Conservation (phyloP, 208 protist species). For the Polymyxa betae region DNA sequence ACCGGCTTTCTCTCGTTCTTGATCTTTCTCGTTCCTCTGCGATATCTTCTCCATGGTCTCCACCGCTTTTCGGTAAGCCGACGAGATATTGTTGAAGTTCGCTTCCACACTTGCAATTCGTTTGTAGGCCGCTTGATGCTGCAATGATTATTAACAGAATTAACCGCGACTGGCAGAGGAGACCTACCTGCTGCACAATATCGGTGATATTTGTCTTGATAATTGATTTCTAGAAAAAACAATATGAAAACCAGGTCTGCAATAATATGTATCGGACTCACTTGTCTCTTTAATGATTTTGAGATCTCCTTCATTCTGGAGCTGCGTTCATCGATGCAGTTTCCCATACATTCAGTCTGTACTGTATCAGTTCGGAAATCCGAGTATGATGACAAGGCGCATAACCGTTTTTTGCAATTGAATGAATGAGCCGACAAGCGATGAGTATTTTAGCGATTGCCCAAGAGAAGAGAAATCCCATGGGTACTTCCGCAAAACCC, state of each 20-base stretch:
- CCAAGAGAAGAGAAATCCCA: not conserved
- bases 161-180: not conserved
- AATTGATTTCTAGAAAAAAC: not conserved
- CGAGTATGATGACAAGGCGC: not conserved
- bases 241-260: not conserved
- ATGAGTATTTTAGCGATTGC: not conserved
- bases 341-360: constrained; percentile 29
- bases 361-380: not conserved
- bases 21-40: not conserved
- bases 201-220: constrained; percentile 46
- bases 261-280: not conserved
- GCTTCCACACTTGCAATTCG: not conserved
- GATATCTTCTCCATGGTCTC: not conserved
- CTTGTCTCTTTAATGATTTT: constrained; percentile 9
- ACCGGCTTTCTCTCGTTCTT: not conserved
- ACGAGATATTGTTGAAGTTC: not conserved
- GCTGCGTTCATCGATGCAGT: constrained; percentile 49
- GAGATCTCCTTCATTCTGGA: constrained; percentile 44
- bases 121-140: constrained; percentile 5
- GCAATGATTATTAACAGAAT: not conserved
- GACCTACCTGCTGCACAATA: constrained; percentile 23
- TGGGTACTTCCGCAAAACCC: constrained; percentile 17
- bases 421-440: not conserved
- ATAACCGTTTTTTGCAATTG: constrained; percentile 1
- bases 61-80: constrained; percentile 5